These are phyloP conservation scores for Trametes cingulata DNA, from an alignment of 768 basidiomycete species.

Conservation along the genomic window DNA sequence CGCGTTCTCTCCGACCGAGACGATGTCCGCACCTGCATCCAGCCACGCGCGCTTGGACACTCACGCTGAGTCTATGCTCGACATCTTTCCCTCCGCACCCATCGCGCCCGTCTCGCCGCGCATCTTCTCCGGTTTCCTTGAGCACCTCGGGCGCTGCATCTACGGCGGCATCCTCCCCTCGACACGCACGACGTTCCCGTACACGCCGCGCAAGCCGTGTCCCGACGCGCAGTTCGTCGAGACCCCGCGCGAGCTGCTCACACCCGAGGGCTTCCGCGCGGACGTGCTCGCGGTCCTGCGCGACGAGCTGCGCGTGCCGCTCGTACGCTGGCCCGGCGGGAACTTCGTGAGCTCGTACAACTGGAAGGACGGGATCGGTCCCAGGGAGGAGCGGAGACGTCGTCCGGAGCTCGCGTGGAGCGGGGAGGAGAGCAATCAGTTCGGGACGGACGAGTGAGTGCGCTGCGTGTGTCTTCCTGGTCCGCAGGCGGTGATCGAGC, in stretches of 20 bases:
- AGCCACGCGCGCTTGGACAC: neutral
- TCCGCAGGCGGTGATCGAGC: neutral
- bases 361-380: conserved; percentile 54
- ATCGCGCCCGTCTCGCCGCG: conserved; percentile 35
- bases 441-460: conserved; percentile 47
- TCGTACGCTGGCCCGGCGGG: conserved; percentile 29
- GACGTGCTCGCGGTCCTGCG: conserved; percentile 26
- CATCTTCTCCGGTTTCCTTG: conserved; percentile 63
- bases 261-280: conserved; percentile 27
- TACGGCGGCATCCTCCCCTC: conserved; percentile 47
- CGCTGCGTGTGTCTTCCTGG: neutral
- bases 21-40: neutral
- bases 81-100: conserved; percentile 26
- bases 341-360: conserved; percentile 30
- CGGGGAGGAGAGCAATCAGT: conserved; percentile 59
- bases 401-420: conserved; percentile 64
- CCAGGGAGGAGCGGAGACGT: conserved; percentile 47
- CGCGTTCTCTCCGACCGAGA: neutral
- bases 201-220: conserved; percentile 27
- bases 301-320: conserved; percentile 25
- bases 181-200: conserved; percentile 37
- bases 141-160: conserved; percentile 60
- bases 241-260: conserved; percentile 24
- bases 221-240: conserved; percentile 24
- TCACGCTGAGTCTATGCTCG: conserved; percentile 5